Base-by-base conservation (phyloP, 768 basidiomycete species). In the Leccinum broughii region DNA sequence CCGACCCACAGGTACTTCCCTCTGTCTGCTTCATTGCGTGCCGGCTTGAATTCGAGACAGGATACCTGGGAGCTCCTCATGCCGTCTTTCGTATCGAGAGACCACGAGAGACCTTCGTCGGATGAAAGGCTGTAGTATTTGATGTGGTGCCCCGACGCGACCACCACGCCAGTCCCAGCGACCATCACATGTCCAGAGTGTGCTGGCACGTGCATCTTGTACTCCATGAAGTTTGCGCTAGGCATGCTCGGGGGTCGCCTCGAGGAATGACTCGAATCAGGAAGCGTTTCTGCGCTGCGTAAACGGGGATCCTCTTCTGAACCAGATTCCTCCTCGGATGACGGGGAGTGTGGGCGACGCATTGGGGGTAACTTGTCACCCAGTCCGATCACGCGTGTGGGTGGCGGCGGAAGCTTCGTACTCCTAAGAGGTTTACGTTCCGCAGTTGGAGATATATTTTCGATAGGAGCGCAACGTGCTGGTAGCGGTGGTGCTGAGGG, bases 1-100 rank as follows among this genome's bases (percentile, higher is more conserved):
- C 95, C 96, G 11, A 89, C 76, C 95, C 95, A 98, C 2, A 94
- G 66, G 57, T 84, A 80, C 32, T 78, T 78, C 3, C 90, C 92
- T 17, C 81, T 77, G 55, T 88, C 83, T 0, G 63, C 74, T n/a
- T 74, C 65, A 10, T 71, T 65, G 2, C 63, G 66, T 2, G 81
- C 79, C 0, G 88, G 82, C 15, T 88, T 80, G 70, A 95, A 92
- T 72, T 89, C 93, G 75, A 96, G 80, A 22, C 87, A 85, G 1
- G 88, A 87, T 39, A 95, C 80, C 65, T 85, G 87, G 4, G 82
- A 73, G 49, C 93, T 89, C 68, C 89, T 92, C 53, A 81, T 67
- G 0, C 83, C 84, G 3, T 86, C 83, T 61, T 83, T 87, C 55
- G 86, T 80, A 53, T 93, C 89, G 13, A 92, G 64, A 2, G 70